Conservation (phyloP, 2,329 filamentous ascomycete genomes). For the Pseudogymnoascus sp. region DNA sequence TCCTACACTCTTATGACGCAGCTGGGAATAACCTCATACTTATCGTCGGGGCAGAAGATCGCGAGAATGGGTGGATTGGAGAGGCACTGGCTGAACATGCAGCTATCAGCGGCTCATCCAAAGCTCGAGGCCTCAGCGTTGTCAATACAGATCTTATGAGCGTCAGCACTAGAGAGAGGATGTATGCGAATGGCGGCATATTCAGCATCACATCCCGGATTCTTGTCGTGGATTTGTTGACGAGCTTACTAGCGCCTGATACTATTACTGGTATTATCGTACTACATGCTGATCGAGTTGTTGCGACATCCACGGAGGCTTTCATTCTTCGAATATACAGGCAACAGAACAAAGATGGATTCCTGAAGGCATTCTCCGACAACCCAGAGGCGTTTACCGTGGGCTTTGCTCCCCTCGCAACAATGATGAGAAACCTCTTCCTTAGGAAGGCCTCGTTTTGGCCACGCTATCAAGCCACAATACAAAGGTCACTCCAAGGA, state of each 20-base stretch:
- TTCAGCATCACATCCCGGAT: slow-evolving; percentile 96
- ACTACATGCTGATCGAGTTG: slow-evolving; percentile 78
- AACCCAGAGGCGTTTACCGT: slow-evolving; percentile 82
- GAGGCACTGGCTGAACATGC: slow-evolving; percentile 94
- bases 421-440: slow-evolving; percentile 89
- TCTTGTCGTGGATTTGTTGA: slow-evolving; percentile 85
- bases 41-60: slow-evolving; percentile 79
- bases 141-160: slow-evolving; percentile 94
- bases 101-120: slow-evolving; percentile 73
- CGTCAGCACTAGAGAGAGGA: slow-evolving; percentile 78
- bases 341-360: slow-evolving; percentile 88
- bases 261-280: slow-evolving; percentile 81
- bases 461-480: slow-evolving; percentile 86
- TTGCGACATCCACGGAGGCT: slow-evolving; percentile 83
- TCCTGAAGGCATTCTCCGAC: slow-evolving; percentile 94
- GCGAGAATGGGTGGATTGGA: slow-evolving; percentile 94
- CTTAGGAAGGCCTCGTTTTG: slow-evolving; percentile 81
- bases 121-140: slow-evolving; percentile 76
- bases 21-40: slow-evolving; percentile 89
- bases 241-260: slow-evolving; percentile 70
- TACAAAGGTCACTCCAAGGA: slow-evolving; percentile 83
- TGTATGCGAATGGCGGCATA: slow-evolving; percentile 83
- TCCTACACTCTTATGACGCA: slow-evolving; percentile 93
- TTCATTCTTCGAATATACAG: slow-evolving; percentile 92
- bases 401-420: slow-evolving; percentile 80